A percentile compares a stretch with the other conserved stretches of the same genome.
Conservation (phyloP, 78 protist species). For the Dictyostelium brefeldianum region DNA sequence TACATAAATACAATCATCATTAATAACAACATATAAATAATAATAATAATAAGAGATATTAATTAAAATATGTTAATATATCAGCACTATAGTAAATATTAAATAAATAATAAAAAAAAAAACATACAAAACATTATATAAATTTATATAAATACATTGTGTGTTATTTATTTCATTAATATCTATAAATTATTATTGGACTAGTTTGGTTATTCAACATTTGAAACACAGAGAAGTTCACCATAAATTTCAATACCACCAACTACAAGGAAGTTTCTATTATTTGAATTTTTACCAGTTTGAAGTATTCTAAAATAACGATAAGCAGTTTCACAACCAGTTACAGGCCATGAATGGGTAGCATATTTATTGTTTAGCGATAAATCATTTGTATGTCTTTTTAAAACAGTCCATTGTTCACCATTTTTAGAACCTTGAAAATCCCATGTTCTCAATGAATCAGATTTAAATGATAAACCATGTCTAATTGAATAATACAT, state of each 20-base stretch:
- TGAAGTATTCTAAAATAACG: slow-evolving; percentile 86
- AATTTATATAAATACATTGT: no score
- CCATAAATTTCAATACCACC: slow-evolving; percentile 91
- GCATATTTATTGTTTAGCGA: slow-evolving; percentile 86
- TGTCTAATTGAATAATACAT: slow-evolving; percentile 87
- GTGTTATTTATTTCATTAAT: no score
- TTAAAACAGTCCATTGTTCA: slow-evolving; percentile 85
- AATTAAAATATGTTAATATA: no score
- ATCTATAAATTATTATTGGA: no score
- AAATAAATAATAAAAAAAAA: no score
- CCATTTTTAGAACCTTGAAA: slow-evolving; percentile 89
- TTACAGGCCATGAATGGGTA: slow-evolving; percentile 81
- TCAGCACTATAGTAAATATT: no score
- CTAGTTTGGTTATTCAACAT: no score
- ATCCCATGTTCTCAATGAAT: slow-evolving; percentile 89
- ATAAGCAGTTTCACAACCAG: slow-evolving; percentile 63
- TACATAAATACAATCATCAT: no score
- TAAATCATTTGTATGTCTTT: slow-evolving; percentile 80
- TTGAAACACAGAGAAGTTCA: slow-evolving; percentile 13
- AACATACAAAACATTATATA: no score
- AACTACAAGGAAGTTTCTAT: slow-evolving; percentile 85
- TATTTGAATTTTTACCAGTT: slow-evolving; percentile 85
- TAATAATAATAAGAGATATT: no score
- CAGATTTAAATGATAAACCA: slow-evolving; percentile 88
- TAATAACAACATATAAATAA: no score